Percentiles rank a stretch among this genome's conserved stretches.
These are phyloP conservation scores for Pachyrhizus erosus DNA, from an alignment of 306 rosid genomes.

Conservation along the genomic window DNA sequence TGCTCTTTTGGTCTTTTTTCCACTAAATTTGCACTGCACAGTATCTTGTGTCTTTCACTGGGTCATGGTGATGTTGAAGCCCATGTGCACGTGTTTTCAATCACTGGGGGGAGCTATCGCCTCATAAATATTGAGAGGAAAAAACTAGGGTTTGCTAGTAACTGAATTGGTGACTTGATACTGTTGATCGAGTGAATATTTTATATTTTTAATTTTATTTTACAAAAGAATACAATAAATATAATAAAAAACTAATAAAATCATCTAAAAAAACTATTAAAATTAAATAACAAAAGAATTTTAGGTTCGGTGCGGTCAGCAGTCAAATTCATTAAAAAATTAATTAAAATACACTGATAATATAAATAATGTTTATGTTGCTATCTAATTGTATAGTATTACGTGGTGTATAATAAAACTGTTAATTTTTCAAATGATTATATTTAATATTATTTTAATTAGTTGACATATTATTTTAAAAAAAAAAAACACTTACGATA, in stretches of 20 bases:
- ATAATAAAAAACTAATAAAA: no score
- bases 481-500: not conserved
- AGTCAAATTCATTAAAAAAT: not conserved
- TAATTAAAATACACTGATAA: no score
- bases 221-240: not conserved
- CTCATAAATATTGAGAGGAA: not conserved
- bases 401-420: not conserved
- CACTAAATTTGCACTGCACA: not conserved
- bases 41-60: not conserved
- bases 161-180: no score
- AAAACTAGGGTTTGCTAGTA: no score
- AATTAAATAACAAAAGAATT: not conserved
- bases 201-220: not conserved
- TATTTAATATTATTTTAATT: not conserved
- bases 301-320: not conserved
- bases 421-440: not conserved
- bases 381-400: not conserved
- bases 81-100: conserved; percentile 1
- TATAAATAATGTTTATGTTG: no score
- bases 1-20: not conserved
- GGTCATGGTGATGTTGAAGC: conserved; percentile 15
- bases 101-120: not conserved
- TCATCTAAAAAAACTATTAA: no score
- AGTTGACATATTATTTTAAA: not conserved
- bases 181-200: no score